phyloP scores from a whole-genome alignment of 805 yeast species.

The Millerago galiae region DNA sequence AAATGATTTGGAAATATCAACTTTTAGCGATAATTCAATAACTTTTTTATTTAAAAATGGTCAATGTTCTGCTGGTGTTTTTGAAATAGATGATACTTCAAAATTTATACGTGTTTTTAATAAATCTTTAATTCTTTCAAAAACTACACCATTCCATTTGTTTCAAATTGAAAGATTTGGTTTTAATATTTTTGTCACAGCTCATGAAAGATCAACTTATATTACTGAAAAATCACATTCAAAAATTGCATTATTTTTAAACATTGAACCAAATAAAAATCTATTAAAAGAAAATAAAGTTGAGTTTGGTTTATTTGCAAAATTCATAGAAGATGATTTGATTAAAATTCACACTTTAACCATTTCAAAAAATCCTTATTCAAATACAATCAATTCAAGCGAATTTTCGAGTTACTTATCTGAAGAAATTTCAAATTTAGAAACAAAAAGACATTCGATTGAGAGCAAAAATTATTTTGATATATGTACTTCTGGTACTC shows the following conservation, averaged over 20 bases:
- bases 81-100: constrained; percentile 21
- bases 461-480: constrained; percentile 8
- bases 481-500: constrained; percentile 9
- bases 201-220: constrained; percentile 55
- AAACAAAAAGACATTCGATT: constrained; percentile 12
- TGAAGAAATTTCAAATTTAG: constrained; percentile 30
- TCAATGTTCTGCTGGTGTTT: constrained; percentile 15
- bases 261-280: constrained; percentile 37
- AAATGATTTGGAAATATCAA: constrained; percentile 45
- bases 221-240: constrained; percentile 50
- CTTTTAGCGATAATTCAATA: constrained; percentile 26
- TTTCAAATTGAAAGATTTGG: constrained; percentile 46
- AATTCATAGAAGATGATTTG: constrained; percentile 30
- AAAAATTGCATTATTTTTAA: constrained; percentile 61
- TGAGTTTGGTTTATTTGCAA: constrained; percentile 43
- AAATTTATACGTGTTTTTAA: constrained; percentile 52
- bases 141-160: constrained; percentile 80
- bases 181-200: constrained; percentile 52
- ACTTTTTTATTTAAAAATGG: constrained; percentile 26
- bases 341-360: constrained; percentile 22
- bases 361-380: constrained; percentile 15
- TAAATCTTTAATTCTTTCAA: constrained; percentile 67
- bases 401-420: constrained; percentile 32
- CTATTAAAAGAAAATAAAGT: constrained; percentile 33
- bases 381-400: constrained; percentile 23